Evolutionary conservation across 2,329 filamentous ascomycete genomes (phyloP).

Genomic region (Beauveria varroae): DNA sequence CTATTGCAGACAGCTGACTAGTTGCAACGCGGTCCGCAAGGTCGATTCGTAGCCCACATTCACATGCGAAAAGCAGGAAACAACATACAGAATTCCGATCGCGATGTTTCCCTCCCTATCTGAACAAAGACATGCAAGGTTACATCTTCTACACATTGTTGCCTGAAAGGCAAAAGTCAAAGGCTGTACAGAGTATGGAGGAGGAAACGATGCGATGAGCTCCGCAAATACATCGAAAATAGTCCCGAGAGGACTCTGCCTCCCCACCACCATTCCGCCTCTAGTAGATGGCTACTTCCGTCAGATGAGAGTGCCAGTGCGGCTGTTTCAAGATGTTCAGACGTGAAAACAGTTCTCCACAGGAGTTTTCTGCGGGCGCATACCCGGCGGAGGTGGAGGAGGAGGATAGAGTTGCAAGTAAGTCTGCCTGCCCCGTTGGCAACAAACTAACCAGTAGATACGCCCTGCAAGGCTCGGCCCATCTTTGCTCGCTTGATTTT

Average conservation of each 20-base stretch:
- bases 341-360: not conserved
- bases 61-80: too few relatives aligned
- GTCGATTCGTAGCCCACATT: too few relatives aligned
- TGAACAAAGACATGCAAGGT: not conserved
- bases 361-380: not conserved
- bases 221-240: constrained; percentile 3
- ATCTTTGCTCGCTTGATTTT: not conserved
- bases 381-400: too few relatives aligned
- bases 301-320: not conserved
- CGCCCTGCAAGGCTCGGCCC: not conserved
- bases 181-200: not conserved
- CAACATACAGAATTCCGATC: too few relatives aligned
- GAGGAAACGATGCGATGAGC: not conserved
- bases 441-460: not conserved
- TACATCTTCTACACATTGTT: not conserved
- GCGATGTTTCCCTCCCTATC: too few relatives aligned
- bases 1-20: not conserved
- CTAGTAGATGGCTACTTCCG: not conserved
- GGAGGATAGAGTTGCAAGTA: too few relatives aligned
- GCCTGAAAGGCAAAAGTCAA: not conserved
- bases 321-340: not conserved
- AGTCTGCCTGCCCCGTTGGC: too few relatives aligned
- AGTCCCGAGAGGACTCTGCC: not conserved
- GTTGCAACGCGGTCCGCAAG: not conserved
- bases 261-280: not conserved